A percentile compares a stretch with the other conserved stretches of the same genome.
Conservation (phyloP, 169 alveolate genomes). For the Theileria equi region DNA sequence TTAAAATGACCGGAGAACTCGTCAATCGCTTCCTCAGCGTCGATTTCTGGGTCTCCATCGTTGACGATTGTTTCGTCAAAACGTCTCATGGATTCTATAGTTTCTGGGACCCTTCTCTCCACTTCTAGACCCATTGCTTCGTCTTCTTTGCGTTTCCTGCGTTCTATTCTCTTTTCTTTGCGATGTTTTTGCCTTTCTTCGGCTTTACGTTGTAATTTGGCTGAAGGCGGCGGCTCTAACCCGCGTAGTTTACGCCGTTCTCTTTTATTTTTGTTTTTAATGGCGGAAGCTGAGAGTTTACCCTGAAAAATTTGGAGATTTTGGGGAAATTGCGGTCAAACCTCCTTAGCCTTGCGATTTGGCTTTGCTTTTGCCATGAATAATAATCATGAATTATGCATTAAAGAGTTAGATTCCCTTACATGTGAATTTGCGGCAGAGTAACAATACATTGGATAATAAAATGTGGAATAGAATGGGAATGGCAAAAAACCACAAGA, state of each 20-base stretch:
- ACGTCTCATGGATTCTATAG: slow-evolving; percentile 64
- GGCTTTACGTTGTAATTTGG: neutral
- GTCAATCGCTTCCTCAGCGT: slow-evolving; percentile 55
- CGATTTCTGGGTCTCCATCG: slow-evolving; percentile 45
- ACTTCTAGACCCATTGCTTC: slow-evolving; percentile 15
- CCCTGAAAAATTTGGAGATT: too few relatives aligned
- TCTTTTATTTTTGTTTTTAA: slow-evolving; percentile 22
- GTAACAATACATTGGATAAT: slow-evolving; percentile 10
- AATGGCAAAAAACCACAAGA: slow-evolving; percentile 31
- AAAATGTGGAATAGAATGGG: slow-evolving; percentile 25
- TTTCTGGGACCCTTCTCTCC: slow-evolving; percentile 40
- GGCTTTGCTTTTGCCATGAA: too few relatives aligned
- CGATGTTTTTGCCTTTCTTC: slow-evolving; percentile 4
- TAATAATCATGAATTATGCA: too few relatives aligned
- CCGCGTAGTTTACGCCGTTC: slow-evolving; percentile 51
- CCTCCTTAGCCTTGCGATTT: too few relatives aligned
- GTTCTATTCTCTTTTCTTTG: slow-evolving; percentile 2
- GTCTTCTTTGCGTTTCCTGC: slow-evolving; percentile 24
- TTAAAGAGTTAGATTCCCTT: too few relatives aligned
- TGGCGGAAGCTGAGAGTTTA: slow-evolving; percentile 8
- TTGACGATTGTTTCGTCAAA: slow-evolving; percentile 51
- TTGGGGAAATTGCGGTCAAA: too few relatives aligned
- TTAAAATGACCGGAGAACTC: slow-evolving; percentile 54
- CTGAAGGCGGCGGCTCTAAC: neutral
- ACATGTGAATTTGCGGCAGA: neutral